Evolutionary conservation across 108 stramenopile genomes (phyloP).

Genomic region (Licmophora abbreviata): DNA sequence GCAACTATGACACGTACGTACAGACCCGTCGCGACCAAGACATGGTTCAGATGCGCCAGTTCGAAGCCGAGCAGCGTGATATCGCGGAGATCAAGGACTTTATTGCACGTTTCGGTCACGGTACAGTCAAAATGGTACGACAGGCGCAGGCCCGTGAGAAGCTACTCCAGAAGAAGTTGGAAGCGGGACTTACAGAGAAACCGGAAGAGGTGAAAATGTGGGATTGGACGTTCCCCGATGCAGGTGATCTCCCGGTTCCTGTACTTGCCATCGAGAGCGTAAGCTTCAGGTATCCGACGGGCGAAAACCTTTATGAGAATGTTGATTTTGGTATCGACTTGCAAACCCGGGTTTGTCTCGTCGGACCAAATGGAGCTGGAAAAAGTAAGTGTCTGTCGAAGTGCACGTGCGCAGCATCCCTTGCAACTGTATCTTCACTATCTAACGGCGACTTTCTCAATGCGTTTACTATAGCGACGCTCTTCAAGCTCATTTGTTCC

Average conservation of each 20-base stretch:
- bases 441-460: conserved; percentile 1
- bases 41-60: conserved; percentile 90
- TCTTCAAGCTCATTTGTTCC: conserved; percentile 90
- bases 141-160: conserved; percentile 91
- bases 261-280: conserved; percentile 77
- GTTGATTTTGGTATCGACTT: conserved; percentile 90
- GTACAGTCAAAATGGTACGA: conserved; percentile 92
- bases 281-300: conserved; percentile 69
- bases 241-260: conserved; percentile 81
- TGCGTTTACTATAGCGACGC: conserved; percentile 88
- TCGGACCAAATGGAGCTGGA: conserved; percentile 75
- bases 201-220: conserved; percentile 75
- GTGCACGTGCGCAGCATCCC: conserved; percentile 2
- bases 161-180: conserved; percentile 83
- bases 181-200: conserved; percentile 75
- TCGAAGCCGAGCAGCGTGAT: conserved; percentile 96
- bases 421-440: background rate
- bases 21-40: conserved; percentile 91
- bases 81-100: conserved; percentile 93
- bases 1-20: conserved; percentile 96
- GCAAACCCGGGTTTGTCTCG: conserved; percentile 77
- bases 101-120: conserved; percentile 94
- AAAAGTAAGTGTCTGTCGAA: conserved; percentile 6
- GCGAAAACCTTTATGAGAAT: conserved; percentile 60
- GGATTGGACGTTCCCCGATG: conserved; percentile 82